phyloP scores from a whole-genome alignment of 2,329 filamentous ascomycete species.

The Colletotrichum costaricense region DNA sequence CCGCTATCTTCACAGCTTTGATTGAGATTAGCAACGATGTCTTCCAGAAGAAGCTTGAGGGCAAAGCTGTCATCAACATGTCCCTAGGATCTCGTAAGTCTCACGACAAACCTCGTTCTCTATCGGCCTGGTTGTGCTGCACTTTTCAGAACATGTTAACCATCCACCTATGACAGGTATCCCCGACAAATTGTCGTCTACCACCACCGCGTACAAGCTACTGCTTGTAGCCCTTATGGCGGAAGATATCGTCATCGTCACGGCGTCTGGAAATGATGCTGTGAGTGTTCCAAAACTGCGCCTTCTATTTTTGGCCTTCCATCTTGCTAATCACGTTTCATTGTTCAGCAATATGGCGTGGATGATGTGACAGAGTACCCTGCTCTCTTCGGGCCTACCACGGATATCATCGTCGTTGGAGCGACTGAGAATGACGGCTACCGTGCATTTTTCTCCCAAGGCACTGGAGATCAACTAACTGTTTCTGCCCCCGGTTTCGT shows the following conservation, averaged over 20 bases:
- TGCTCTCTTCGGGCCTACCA: slow-evolving; percentile 5
- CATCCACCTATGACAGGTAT: not conserved
- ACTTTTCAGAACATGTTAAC: not conserved
- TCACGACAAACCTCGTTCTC: rapidly evolving
- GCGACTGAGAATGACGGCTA: not conserved
- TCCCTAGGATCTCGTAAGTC: not conserved
- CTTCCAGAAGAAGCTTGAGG: not conserved
- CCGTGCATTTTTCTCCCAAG: slow-evolving; percentile 8
- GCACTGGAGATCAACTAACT: slow-evolving; percentile 6
- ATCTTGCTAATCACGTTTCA: no score
- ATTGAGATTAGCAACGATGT: slow-evolving; percentile 11
- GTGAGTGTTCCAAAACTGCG: not conserved
- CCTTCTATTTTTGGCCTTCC: no score
- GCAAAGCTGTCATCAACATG: slow-evolving; percentile 9
- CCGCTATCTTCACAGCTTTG: not conserved
- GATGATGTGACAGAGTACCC: slow-evolving; percentile 2
- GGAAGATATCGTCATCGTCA: slow-evolving; percentile 17
- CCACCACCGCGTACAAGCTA: not conserved
- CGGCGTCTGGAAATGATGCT: slow-evolving; percentile 10
- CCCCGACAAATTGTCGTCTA: not conserved
- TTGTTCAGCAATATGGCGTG: not conserved
- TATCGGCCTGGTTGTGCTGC: not conserved
- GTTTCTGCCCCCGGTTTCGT: slow-evolving; percentile 3
- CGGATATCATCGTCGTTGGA: slow-evolving; percentile 24
- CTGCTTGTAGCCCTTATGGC: slow-evolving; percentile 11